A percentile compares a stretch with the other conserved stretches of the same genome.
phyloP scores from a whole-genome alignment of 257 asterid genomes.

The Knoxia roxburghii region DNA sequence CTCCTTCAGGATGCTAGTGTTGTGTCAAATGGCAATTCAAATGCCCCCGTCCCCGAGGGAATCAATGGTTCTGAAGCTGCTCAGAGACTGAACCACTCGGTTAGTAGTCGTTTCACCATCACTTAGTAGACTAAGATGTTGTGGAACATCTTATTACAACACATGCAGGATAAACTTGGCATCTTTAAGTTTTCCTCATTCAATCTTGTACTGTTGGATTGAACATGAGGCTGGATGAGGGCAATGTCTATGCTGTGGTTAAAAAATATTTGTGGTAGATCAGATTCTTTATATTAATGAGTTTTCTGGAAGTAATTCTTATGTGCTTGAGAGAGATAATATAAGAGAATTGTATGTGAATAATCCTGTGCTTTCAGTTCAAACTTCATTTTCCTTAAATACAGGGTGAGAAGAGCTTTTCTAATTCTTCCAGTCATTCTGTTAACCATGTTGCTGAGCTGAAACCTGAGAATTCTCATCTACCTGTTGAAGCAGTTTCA shows the following conservation, averaged over 20 bases:
- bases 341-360: constrained; percentile 1
- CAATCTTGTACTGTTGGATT: background rate
- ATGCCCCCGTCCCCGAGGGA: constrained; percentile 66
- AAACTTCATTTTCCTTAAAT: constrained; percentile 10
- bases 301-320: background rate
- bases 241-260: background rate
- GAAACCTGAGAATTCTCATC: constrained; percentile 57
- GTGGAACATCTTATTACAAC: background rate
- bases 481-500: constrained; percentile 37
- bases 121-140: constrained; percentile 1
- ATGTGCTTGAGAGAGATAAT: background rate
- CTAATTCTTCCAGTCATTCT: constrained; percentile 37
- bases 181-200: background rate
- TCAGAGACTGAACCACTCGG: constrained; percentile 54
- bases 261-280: background rate
- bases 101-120: constrained; percentile 22
- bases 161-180: background rate
- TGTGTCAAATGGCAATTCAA: constrained; percentile 56
- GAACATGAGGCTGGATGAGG: background rate
- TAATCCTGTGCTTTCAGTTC: constrained; percentile 9
- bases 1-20: constrained; percentile 62
- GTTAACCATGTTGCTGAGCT: constrained; percentile 35
- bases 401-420: constrained; percentile 65
- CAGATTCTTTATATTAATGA: background rate
- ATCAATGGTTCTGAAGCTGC: constrained; percentile 72